Evolutionary conservation across 148 eudicot genomes (phyloP).

Genomic region (Pouteria glomerata): DNA sequence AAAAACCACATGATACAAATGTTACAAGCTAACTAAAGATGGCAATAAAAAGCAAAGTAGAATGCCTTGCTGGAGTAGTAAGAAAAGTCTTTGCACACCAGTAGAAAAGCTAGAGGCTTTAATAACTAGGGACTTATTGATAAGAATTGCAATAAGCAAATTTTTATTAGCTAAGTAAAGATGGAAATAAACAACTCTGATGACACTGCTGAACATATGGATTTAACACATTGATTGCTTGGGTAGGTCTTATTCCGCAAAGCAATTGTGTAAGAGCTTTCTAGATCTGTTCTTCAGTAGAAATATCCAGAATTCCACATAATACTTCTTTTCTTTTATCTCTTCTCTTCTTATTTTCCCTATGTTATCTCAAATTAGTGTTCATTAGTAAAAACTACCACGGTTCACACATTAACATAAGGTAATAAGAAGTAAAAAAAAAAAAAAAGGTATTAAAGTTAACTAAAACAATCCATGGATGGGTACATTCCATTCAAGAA

Average conservation of each 20-base stretch:
- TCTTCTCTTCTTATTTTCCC: background rate
- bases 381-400: background rate
- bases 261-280: background rate
- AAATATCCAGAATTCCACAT: background rate
- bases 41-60: too few relatives aligned
- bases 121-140: background rate
- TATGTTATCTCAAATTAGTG: background rate
- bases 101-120: background rate
- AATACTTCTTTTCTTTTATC: background rate
- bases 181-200: background rate
- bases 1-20: background rate
- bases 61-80: background rate
- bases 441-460: background rate
- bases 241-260: background rate
- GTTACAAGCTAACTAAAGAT: background rate
- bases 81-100: background rate
- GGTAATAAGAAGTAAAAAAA: background rate
- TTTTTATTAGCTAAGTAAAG: background rate
- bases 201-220: background rate
- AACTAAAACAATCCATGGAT: background rate
- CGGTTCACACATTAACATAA: background rate
- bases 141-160: background rate
- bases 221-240: background rate
- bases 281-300: background rate
- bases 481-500: background rate